Conservation (phyloP, 2,329 filamentous ascomycete species). For the Dissoconium aciculare region DNA sequence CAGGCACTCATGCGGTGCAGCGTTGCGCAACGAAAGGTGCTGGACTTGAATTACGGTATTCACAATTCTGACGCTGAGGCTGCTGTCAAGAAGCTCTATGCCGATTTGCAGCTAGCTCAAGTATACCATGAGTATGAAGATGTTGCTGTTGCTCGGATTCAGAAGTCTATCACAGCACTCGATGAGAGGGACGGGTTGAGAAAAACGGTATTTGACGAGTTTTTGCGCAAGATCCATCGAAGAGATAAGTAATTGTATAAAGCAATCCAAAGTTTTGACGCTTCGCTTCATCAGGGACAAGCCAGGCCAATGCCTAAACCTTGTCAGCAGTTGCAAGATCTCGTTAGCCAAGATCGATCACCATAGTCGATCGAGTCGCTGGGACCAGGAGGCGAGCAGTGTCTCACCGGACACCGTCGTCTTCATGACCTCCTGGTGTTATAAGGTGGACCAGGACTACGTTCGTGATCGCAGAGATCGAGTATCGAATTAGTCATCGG, state of each 20-base stretch:
- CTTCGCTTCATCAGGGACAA: too few species aligned
- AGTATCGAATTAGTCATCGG: too few species aligned
- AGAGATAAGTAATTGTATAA: constrained; percentile 74
- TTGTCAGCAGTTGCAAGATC: too few species aligned
- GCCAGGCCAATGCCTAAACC: too few species aligned
- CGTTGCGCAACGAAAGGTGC: constrained; percentile 70
- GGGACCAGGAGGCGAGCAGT: too few species aligned
- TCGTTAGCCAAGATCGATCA: too few species aligned
- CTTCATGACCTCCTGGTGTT: too few species aligned
- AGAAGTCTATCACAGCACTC: constrained; percentile 56
- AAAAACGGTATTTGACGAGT: constrained; percentile 76
- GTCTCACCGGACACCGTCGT: too few species aligned
- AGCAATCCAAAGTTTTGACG: too few species aligned
- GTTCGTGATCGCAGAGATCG: too few species aligned
- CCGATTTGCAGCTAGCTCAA: constrained; percentile 70
- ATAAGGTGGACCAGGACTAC: too few species aligned
- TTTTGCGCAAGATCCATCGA: constrained; percentile 96
- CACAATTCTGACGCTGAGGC: constrained; percentile 76
- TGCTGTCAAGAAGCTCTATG: constrained; percentile 74
- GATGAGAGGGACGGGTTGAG: constrained; percentile 83
- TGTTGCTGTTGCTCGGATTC: constrained; percentile 64
- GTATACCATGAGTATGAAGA: constrained; percentile 85
- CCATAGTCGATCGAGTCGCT: too few species aligned
- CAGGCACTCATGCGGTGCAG: constrained; percentile 69
- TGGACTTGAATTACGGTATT: constrained; percentile 86